A percentile compares a stretch with the other conserved stretches of the same genome.
These are phyloP conservation scores for Soucietia sequanensis DNA, from an alignment of 805 yeast species.

Conservation along the genomic window DNA sequence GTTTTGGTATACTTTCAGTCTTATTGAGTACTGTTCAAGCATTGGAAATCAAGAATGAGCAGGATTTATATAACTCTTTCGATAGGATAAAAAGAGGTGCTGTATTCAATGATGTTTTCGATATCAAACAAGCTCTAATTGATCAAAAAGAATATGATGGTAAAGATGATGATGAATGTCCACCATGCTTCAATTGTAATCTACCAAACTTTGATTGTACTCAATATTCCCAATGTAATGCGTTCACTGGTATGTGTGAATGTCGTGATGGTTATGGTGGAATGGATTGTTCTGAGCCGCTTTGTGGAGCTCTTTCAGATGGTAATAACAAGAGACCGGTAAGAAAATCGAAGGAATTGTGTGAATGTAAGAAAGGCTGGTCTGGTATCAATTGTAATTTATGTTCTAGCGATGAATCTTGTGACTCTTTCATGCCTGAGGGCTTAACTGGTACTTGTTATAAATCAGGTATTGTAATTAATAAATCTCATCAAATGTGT, in stretches of 20 bases:
- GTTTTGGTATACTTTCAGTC: no score
- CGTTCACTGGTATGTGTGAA: constrained; percentile 86
- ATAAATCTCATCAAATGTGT: constrained; percentile 85
- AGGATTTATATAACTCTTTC: constrained; percentile 10
- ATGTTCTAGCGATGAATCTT: constrained; percentile 69
- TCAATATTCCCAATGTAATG: constrained; percentile 87
- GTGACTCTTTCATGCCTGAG: constrained; percentile 87
- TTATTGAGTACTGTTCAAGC: no score
- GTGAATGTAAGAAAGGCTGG: constrained; percentile 88
- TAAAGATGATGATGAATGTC: constrained; percentile 54
- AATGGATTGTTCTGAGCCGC: constrained; percentile 82
- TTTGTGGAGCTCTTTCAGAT: constrained; percentile 77
- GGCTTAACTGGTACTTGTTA: constrained; percentile 87
- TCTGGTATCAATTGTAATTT: constrained; percentile 90
- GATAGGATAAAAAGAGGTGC: constrained; percentile 20
- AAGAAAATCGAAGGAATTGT: constrained; percentile 51
- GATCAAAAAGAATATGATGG: constrained; percentile 4
- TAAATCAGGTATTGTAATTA: constrained; percentile 77
- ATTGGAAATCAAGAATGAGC: constrained; percentile 3
- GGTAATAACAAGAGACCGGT: constrained; percentile 64
- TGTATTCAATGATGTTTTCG: constrained; percentile 24
- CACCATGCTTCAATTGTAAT: constrained; percentile 95
- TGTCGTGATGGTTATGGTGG: constrained; percentile 95
- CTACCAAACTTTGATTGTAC: constrained; percentile 86
- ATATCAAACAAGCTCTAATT: constrained; percentile 8